A percentile compares a stretch with the other conserved stretches of the same genome.
These are phyloP conservation scores for Eucalyptus pauciflora DNA, from an alignment of 345 rosid genomes.

Conservation along the genomic window DNA sequence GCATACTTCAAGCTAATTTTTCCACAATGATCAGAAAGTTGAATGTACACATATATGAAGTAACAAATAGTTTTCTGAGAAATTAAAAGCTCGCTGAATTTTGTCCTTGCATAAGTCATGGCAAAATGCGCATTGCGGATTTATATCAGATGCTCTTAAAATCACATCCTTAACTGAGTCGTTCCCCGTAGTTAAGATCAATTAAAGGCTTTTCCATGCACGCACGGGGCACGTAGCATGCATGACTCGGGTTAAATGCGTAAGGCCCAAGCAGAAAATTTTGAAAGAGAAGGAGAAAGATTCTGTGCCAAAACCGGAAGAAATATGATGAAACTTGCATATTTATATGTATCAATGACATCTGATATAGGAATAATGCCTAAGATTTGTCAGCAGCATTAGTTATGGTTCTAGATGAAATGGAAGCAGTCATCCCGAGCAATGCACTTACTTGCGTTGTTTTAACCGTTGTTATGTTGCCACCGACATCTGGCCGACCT, in stretches of 20 bases:
- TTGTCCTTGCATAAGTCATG: background rate
- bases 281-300: background rate
- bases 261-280: background rate
- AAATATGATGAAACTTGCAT: background rate
- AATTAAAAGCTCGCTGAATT: background rate
- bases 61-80: background rate
- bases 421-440: background rate
- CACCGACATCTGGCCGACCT: constrained; percentile 40
- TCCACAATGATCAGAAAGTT: background rate
- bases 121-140: background rate
- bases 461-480: constrained; percentile 37
- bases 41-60: background rate
- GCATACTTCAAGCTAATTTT: background rate
- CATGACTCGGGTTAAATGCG: background rate
- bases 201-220: background rate
- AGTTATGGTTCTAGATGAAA: background rate
- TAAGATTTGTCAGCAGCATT: background rate
- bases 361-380: background rate
- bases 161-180: background rate
- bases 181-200: background rate
- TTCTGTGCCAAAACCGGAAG: background rate
- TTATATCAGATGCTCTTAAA: background rate
- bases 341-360: background rate
- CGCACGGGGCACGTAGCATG: background rate
- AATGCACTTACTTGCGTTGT: constrained; percentile 37